A percentile compares a stretch with the other conserved stretches of the same genome.
Conservation (phyloP, 1,284 basidiomycete genomes). For the Megacollybia platyphylla region DNA sequence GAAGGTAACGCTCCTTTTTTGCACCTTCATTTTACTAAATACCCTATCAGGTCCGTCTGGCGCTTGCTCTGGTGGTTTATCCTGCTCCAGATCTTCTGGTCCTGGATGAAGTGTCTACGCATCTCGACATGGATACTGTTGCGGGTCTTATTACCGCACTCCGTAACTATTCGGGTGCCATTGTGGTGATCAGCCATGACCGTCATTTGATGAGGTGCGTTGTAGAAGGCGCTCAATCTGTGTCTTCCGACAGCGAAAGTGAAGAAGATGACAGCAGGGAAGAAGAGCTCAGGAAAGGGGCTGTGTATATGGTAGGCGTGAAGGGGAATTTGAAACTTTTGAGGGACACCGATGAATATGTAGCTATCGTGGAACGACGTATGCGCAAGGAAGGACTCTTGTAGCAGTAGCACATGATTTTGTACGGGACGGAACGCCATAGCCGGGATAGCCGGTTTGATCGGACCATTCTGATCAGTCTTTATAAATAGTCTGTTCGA, state of each 20-base stretch:
- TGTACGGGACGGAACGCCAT: too few relatives aligned
- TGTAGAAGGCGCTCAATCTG: conserved; percentile 16
- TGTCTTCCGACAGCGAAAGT: not conserved
- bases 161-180: conserved; percentile 38
- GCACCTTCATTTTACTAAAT: not conserved
- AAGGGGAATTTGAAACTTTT: not conserved
- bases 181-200: conserved; percentile 63
- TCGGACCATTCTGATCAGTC: too few relatives aligned
- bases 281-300: not conserved
- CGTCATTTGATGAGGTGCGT: conserved; percentile 31
- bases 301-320: not conserved
- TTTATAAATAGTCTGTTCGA: too few relatives aligned
- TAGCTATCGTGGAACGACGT: not conserved
- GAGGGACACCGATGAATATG: not conserved
- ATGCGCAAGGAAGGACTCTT: conserved; percentile 1
- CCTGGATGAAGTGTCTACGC: conserved; percentile 59
- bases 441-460: too few relatives aligned
- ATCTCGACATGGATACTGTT: conserved; percentile 58
- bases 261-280: not conserved
- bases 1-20: conserved; percentile 21
- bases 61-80: conserved; percentile 33
- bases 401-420: not conserved
- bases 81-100: conserved; percentile 41
- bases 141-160: conserved; percentile 45
- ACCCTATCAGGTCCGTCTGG: conserved; percentile 21